Evolutionary conservation across 2,329 filamentous ascomycete genomes (phyloP), one percentile per base, ranked within the genome.

Genomic region (Trichoderma sp.): DNA sequence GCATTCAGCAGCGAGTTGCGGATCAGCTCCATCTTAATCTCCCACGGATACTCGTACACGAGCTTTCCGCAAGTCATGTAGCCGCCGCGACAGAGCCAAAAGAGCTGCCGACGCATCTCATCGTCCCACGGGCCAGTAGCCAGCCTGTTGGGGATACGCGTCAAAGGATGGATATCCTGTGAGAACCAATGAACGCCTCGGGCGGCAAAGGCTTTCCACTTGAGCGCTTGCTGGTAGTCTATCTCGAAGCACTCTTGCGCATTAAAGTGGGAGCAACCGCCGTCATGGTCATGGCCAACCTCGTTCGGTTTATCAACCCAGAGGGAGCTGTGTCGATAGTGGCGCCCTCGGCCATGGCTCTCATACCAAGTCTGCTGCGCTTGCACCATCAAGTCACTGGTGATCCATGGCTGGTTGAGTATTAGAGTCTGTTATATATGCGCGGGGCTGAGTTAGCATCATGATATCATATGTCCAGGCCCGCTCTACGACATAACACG

Each of bases 311-410:
- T 54, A 22, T 72, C 68, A 4, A 66, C 48, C 70, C 70, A 68
- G 12, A 72, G 71, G 56, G 73, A 34, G 69, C 74, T 75, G 70
- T 82, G 77, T 56, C 78, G 71, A 65, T 78, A 80, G 69, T 74
- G 73, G 13, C 77, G 74, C 42, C 73, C 71, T 5, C 72, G 75
- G 8, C 78, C 79, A 66, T 81, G 74, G 53, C 73, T 78, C 27
- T 80, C 78, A 53, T 79, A 78, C 82, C 84, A 86, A 3, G 77
- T 74, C 60, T 85, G 79, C 72, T 83, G 81, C 12, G 83, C 84
- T 53, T 81, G 77, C 3, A 84, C 77, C 10, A 86, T 79, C 32
- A 84, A 74, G 37, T 80, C 73, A n/a, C 82, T 74, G n/a, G 75
- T 78, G 6, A 78, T 74, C 83, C 84, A 86, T 0, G 78, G 78